Base-by-base conservation (phyloP, 192 early-diverging fungal genomes). In the Coemansia biformis region DNA sequence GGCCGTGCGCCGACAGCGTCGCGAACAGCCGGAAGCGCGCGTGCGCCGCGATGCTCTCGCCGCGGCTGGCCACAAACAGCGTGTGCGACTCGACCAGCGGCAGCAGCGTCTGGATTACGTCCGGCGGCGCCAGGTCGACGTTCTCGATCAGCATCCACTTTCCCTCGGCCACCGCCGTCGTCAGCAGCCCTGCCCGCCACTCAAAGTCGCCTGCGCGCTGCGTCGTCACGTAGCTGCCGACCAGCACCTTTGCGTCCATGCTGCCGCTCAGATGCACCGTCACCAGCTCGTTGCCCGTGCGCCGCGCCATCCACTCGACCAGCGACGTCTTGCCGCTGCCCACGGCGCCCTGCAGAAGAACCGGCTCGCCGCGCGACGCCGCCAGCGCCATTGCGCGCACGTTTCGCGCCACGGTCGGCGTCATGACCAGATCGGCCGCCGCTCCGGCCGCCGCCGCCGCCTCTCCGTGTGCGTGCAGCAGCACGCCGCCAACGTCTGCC, bases 141-240 rank as follows among this genome's bases (percentile, higher is more conserved):
- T 98, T 93, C 71, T 99, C 96, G 57, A 99, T 83, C 38, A 99
- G 68, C 38, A 99, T 83, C 96, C 96, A 99, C 11, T 83, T 77
- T 30, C 96, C 96, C 47, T 90, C 78, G 14, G 66, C 42, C 1
- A 99, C 94, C 7, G 94, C 94, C 8, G 83, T 86, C 1, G 94
- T 89, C 19, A 99, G 78, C 7, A 99, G 80, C 36, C 96, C 96
- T 7, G 88, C 81, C 47, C 91, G 91, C 93, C 93, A 99, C 29
- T 82, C 79, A 63, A 99, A 99, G n/a, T 81, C 76, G 52, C 93
- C 94, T 5, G 96, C 94, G 11, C 81, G 83, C 14, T 88, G 81
- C 32, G 92, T 90, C 15, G 90, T 86, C 8, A 96, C 84, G 63
- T 99, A 97, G 39, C 89, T 98, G 45, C 96, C 96, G 17, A 99